Evolutionary conservation across 169 alveolate genomes (phyloP).

Genomic region (Eimeria praecox): DNA sequence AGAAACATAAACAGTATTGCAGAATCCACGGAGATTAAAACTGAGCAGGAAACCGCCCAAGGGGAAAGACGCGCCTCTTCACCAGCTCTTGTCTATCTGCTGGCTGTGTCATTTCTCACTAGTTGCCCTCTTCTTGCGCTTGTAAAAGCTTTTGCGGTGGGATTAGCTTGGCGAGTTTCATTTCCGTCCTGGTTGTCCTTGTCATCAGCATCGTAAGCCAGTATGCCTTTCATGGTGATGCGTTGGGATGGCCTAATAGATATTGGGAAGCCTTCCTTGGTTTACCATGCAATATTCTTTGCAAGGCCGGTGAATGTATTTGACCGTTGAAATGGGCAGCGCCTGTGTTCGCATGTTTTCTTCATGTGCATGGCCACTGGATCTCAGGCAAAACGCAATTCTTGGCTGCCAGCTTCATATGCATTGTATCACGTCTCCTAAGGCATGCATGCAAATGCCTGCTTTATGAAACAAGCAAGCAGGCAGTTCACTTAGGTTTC

Average conservation of each 20-base stretch:
- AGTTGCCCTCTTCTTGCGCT: neutral
- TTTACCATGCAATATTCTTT: neutral
- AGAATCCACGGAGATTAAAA: neutral
- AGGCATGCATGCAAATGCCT: no score
- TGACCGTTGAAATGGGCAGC: neutral
- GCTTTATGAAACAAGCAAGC: no score
- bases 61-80: neutral
- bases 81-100: neutral
- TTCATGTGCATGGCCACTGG: no score
- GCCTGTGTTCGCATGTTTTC: no score
- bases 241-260: neutral
- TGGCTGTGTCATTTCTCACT: neutral
- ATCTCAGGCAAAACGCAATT: no score
- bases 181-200: neutral
- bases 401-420: no score
- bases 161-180: neutral
- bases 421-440: no score
- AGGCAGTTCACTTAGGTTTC: no score
- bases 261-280: neutral
- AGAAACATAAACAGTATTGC: neutral
- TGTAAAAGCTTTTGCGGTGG: neutral
- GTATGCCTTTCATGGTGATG: neutral
- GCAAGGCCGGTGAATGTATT: neutral
- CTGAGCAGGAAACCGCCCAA: neutral
- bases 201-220: neutral